These are phyloP conservation scores for Acer yangbiense DNA, from an alignment of 345 rosid genomes.

Conservation along the genomic window DNA sequence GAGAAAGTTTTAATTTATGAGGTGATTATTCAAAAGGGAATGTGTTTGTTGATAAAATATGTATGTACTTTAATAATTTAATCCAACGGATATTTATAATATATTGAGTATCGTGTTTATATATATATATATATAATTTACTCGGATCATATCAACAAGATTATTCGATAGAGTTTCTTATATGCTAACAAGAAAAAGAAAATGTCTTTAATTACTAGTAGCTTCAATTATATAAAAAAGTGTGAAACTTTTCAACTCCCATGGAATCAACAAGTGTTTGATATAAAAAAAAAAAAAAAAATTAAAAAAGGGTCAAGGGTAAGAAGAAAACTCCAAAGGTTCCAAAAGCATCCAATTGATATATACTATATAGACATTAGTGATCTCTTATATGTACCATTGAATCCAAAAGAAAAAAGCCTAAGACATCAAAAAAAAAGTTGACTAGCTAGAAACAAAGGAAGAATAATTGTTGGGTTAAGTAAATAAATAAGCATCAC, in stretches of 20 bases:
- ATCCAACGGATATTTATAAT: too few relatives aligned
- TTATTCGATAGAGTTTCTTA: neutral
- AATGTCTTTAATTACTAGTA: neutral
- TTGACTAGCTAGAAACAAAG: neutral
- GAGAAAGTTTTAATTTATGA: too few relatives aligned
- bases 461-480: neutral
- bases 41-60: too few relatives aligned
- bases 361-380: constrained; percentile 10
- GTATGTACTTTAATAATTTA: too few relatives aligned
- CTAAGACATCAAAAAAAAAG: neutral
- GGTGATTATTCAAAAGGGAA: too few relatives aligned
- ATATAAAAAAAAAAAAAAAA: neutral
- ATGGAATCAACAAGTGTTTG: too few relatives aligned
- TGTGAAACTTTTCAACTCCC: neutral
- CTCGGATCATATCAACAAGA: too few relatives aligned
- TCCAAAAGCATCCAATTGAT: constrained; percentile 7
- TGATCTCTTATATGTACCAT: constrained; percentile 27
- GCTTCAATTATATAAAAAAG: neutral
- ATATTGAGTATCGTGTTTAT: too few relatives aligned
- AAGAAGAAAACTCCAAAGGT: neutral
- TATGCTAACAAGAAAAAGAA: neutral
- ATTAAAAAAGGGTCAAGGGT: neutral
- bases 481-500: neutral
- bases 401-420: constrained; percentile 12
- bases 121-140: too few relatives aligned